Evolutionary conservation across 768 basidiomycete genomes (phyloP).

Genomic region (Pulveroboletus ravenelii): DNA sequence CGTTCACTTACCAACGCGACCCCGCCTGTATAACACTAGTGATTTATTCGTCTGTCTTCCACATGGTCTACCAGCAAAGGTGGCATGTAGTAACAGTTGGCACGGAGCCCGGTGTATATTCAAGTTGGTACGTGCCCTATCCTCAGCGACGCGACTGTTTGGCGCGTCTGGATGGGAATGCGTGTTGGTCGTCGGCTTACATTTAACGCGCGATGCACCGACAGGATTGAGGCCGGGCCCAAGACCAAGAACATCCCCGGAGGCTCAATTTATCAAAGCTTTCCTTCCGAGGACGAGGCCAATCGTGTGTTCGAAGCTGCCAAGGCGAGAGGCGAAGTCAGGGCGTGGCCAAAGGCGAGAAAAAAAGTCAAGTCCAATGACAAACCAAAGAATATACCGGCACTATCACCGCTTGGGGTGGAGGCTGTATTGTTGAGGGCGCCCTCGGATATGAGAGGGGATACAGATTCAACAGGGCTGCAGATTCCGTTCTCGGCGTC

Average conservation of each 20-base stretch:
- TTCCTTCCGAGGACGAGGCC: conserved; percentile 41
- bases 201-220: conserved; percentile 1
- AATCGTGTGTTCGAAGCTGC: conserved; percentile 27
- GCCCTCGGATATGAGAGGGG: conserved; percentile 6
- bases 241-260: conserved; percentile 41
- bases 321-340: conserved; percentile 26
- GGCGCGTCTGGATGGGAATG: conserved; percentile 15
- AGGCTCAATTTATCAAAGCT: conserved; percentile 41
- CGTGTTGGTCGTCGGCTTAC: conserved; percentile 11
- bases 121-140: conserved; percentile 19
- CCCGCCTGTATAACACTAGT: background rate
- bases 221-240: conserved; percentile 45
- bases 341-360: conserved; percentile 6
- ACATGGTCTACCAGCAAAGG: conserved; percentile 19
- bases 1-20: conserved; percentile 1
- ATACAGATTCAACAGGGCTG: background rate
- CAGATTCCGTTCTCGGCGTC: conserved; percentile 1
- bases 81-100: conserved; percentile 30
- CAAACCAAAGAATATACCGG: conserved; percentile 4
- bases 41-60: background rate
- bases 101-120: conserved; percentile 27
- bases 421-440: conserved; percentile 16
- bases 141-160: conserved; percentile 3
- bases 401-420: conserved; percentile 14
- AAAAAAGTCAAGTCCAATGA: background rate